Conservation (phyloP, 2,329 filamentous ascomycete species). For the Paramyrothecium roridum region DNA sequence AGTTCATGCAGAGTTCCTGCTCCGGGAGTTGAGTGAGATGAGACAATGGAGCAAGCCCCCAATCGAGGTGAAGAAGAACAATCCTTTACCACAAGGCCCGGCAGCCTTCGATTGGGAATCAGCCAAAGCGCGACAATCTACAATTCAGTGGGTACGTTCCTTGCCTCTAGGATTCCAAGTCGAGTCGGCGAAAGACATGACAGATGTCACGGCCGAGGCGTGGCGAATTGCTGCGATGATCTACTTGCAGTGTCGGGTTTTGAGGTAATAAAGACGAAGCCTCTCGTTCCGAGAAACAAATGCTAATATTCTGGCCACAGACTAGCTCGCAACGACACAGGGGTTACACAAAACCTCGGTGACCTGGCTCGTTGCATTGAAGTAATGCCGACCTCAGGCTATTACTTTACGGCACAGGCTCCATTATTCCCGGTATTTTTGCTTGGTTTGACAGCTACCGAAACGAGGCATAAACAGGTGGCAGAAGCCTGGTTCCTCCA, state of each 20-base stretch:
- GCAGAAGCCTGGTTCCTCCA: conserved; percentile 31
- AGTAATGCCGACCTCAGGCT: conserved; percentile 38
- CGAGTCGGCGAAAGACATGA: conserved; percentile 28
- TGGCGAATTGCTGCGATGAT: conserved; percentile 36
- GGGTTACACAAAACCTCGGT: conserved; percentile 25
- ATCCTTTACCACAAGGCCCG: conserved; percentile 13
- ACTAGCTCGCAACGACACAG: conserved; percentile 31
- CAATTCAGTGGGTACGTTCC: conserved; percentile 26
- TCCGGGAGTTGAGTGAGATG: conserved; percentile 23
- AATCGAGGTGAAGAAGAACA: not conserved
- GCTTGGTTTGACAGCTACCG: conserved; percentile 31
- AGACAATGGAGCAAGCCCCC: conserved; percentile 32
- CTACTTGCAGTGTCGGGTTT: conserved; percentile 34
- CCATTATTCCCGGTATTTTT: conserved; percentile 38
- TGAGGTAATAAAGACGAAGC: conserved; percentile 32
- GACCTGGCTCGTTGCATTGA: conserved; percentile 33
- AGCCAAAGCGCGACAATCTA: conserved; percentile 7
- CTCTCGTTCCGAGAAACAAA: not conserved
- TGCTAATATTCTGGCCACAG: conserved; percentile 16
- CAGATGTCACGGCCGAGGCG: conserved; percentile 35
- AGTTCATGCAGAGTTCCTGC: conserved; percentile 22
- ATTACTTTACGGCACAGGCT: conserved; percentile 37
- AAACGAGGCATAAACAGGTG: conserved; percentile 19
- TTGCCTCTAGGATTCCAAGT: conserved; percentile 19
- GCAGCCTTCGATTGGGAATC: conserved; percentile 14